Conservation (phyloP, 164 flowering plant species). For the Vitis labrusca region DNA sequence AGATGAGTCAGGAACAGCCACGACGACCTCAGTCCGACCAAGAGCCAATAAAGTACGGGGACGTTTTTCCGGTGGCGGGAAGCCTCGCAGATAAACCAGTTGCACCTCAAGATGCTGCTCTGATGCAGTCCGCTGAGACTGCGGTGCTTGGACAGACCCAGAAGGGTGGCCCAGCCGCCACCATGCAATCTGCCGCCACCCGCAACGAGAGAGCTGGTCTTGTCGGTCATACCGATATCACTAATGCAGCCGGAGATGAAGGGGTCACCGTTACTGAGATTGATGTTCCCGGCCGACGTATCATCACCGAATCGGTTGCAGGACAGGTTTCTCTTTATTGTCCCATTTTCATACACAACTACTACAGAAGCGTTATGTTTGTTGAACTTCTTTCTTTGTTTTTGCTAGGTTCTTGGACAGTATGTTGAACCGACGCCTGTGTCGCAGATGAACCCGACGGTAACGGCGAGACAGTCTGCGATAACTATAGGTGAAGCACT, state of each 20-base stretch:
- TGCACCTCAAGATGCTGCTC: conserved; percentile 48
- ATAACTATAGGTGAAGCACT: conserved; percentile 68
- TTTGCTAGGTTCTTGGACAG: conserved; percentile 45
- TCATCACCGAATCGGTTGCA: conserved; percentile 46
- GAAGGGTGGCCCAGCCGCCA: conserved; percentile 49
- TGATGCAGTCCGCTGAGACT: conserved; percentile 54
- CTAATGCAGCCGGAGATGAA: conserved; percentile 24
- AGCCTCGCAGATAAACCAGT: conserved; percentile 35
- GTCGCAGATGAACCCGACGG: background rate
- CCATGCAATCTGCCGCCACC: conserved; percentile 58
- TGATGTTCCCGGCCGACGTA: conserved; percentile 30
- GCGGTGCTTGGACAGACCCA: conserved; percentile 40
- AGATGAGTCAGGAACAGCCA: conserved; percentile 41
- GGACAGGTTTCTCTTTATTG: conserved; percentile 38
- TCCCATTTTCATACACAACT: background rate
- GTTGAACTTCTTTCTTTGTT: background rate
- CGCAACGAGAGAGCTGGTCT: conserved; percentile 42
- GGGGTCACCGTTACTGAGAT: conserved; percentile 51
- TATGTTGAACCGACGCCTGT: conserved; percentile 28
- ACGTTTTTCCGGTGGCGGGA: conserved; percentile 50
- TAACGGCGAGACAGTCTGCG: conserved; percentile 9
- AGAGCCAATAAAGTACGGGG: conserved; percentile 50
- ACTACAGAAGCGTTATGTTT: too few relatives aligned
- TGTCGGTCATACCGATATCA: conserved; percentile 39
- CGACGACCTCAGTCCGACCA: conserved; percentile 21